phyloP scores from a whole-genome alignment of 148 eudicot species.

The Gaultheria prostrata region DNA sequence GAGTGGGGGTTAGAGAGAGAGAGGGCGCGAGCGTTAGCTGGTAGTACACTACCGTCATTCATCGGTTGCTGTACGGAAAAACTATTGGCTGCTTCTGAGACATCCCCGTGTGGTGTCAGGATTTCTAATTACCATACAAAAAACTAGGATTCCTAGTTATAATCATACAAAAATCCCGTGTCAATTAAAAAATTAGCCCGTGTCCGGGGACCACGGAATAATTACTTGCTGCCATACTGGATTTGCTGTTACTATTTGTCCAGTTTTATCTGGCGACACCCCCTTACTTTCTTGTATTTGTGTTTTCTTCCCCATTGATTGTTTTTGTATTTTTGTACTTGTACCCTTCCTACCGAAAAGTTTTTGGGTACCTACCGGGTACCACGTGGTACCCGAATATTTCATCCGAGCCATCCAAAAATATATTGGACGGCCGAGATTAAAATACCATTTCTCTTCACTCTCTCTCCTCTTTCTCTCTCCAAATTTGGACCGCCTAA shows the following conservation, averaged over 20 bases:
- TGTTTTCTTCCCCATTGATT: constrained; percentile 2
- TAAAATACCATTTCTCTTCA: too few species aligned
- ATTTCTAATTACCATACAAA: neutral
- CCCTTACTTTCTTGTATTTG: neutral
- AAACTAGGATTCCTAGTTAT: neutral
- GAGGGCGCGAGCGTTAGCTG: constrained; percentile 11
- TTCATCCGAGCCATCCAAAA: too few species aligned
- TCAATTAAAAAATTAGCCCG: neutral
- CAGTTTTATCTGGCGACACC: neutral
- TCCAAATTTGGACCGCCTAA: too few species aligned
- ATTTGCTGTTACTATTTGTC: constrained; percentile 2
- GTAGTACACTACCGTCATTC: neutral
- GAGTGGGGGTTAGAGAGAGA: neutral
- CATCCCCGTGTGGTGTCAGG: neutral
- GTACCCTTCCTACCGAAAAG: neutral
- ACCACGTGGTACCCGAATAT: too few species aligned
- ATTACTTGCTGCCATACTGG: neutral
- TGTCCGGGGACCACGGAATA: neutral
- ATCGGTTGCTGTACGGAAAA: neutral
- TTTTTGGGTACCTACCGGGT: too few species aligned
- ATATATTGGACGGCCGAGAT: too few species aligned
- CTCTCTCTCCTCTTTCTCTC: too few species aligned
- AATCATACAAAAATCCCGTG: neutral
- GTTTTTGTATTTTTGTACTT: neutral
- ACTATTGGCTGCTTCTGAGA: neutral